Conservation (phyloP, 352 stramenopile species). For the Achlya hypogyna region DNA sequence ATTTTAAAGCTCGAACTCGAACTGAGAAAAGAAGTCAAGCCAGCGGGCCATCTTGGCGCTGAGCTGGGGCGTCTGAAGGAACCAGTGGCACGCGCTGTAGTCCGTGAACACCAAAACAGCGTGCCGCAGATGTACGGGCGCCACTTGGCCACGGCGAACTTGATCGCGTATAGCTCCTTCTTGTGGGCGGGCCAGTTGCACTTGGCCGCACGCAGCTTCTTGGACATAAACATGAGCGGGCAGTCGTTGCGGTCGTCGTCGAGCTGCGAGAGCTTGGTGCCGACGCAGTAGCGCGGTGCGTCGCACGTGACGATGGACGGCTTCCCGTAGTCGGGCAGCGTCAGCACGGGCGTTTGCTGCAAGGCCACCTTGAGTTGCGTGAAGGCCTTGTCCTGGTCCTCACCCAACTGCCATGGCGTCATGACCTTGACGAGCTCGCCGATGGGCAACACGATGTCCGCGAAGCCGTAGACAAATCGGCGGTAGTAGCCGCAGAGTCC, state of each 20-base stretch:
- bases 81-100: constrained; percentile 22
- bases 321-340: constrained; percentile 22
- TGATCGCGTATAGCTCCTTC: constrained; percentile 24
- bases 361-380: constrained; percentile 20
- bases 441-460: constrained; percentile 20
- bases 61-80: constrained; percentile 18
- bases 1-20: constrained; percentile 21
- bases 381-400: constrained; percentile 16
- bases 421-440: constrained; percentile 16
- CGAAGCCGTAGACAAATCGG: constrained; percentile 20
- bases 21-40: constrained; percentile 24
- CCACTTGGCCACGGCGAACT: constrained; percentile 22
- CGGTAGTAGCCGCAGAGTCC: constrained; percentile 24
- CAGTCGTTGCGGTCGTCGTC: constrained; percentile 15
- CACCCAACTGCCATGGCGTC: constrained; percentile 17
- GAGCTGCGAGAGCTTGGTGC: neutral
- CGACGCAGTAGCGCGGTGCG: constrained; percentile 20
- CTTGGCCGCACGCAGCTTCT: constrained; percentile 19
- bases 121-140: constrained; percentile 19
- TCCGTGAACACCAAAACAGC: constrained; percentile 21
- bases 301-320: constrained; percentile 30
- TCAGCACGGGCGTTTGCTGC: constrained; percentile 24
- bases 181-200: constrained; percentile 19
- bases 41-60: constrained; percentile 19
- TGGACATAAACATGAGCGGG: constrained; percentile 25